These are phyloP conservation scores for Blastobotrys persicus DNA, from an alignment of 1,139 yeast genomes.

Conservation along the genomic window DNA sequence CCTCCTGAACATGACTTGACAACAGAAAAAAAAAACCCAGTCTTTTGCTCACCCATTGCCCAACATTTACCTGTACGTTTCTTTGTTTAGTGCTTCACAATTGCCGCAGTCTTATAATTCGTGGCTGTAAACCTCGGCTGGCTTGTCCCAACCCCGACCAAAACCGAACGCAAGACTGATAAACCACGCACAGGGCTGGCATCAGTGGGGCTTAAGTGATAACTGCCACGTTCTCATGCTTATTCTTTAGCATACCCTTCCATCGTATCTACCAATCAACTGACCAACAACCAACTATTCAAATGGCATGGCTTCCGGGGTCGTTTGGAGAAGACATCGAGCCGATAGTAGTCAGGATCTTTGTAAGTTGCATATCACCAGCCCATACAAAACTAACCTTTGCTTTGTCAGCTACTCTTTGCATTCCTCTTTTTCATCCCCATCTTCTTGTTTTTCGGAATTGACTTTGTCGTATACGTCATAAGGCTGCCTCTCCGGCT, in stretches of 20 bases:
- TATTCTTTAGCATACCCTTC: neutral
- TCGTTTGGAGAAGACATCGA: constrained; percentile 12
- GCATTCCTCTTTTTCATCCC: constrained; percentile 29
- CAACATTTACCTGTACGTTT: no score
- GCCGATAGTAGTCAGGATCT: constrained; percentile 12
- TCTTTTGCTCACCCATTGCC: no score
- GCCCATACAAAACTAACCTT: neutral
- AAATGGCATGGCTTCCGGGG: constrained; percentile 16
- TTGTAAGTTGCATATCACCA: constrained; percentile 5
- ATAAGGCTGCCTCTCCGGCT: constrained; percentile 8
- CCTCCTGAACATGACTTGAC: no score
- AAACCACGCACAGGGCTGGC: no score
- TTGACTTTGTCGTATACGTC: constrained; percentile 25
- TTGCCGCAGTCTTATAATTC: no score
- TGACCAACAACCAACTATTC: no score
- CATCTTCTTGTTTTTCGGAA: constrained; percentile 24
- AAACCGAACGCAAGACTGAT: no score
- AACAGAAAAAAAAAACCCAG: no score
- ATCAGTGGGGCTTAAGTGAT: neutral
- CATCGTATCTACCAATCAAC: neutral
- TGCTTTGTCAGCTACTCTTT: constrained; percentile 21
- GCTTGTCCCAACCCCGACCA: no score
- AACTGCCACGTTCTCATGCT: neutral
- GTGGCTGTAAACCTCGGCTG: no score
- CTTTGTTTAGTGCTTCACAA: no score